phyloP scores from a whole-genome alignment of 306 rosid species.

The Inga laurina region DNA sequence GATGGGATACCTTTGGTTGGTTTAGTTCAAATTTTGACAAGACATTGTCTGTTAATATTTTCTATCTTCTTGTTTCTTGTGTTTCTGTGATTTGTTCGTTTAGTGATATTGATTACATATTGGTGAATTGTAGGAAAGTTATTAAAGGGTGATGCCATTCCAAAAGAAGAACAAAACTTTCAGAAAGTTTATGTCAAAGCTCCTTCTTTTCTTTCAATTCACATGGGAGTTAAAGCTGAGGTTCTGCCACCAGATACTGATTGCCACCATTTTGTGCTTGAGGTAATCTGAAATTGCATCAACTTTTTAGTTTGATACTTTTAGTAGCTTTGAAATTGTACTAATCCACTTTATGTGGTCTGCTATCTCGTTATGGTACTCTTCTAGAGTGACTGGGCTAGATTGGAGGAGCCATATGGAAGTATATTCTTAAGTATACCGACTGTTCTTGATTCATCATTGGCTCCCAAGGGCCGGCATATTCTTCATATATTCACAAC shows the following conservation, averaged over 20 bases:
- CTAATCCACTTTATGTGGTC: conserved; percentile 14
- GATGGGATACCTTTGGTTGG: conserved; percentile 99
- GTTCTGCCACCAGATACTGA: conserved; percentile 89
- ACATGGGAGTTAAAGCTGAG: conserved; percentile 95
- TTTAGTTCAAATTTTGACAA: conserved; percentile 10
- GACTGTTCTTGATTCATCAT: conserved; percentile 85
- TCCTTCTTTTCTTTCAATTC: conserved; percentile 96
- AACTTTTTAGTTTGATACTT: conserved; percentile 24
- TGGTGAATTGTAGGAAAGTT: conserved; percentile 61
- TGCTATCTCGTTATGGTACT: conserved; percentile 3
- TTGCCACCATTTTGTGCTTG: conserved; percentile 96
- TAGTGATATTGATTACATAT: conserved; percentile 21
- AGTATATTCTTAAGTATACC: conserved; percentile 96
- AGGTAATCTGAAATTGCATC: conserved; percentile 54
- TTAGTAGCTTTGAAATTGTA: conserved; percentile 19
- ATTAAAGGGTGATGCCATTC: conserved; percentile 63
- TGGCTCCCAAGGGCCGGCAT: conserved; percentile 87
- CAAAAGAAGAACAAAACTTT: conserved; percentile 88
- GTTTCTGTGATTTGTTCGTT: conserved; percentile 1
- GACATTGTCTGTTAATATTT: conserved; percentile 16
- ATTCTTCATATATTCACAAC: conserved; percentile 96
- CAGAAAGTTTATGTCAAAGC: conserved; percentile 89
- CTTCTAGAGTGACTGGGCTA: conserved; percentile 67
- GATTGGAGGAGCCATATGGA: conserved; percentile 83
- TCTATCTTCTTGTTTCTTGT: conserved; percentile 29